Percentiles rank a stretch among this genome's conserved stretches.
Evolutionary conservation across 306 rosid species (phyloP).

Genomic region (Elaeagnus macrophylla): DNA sequence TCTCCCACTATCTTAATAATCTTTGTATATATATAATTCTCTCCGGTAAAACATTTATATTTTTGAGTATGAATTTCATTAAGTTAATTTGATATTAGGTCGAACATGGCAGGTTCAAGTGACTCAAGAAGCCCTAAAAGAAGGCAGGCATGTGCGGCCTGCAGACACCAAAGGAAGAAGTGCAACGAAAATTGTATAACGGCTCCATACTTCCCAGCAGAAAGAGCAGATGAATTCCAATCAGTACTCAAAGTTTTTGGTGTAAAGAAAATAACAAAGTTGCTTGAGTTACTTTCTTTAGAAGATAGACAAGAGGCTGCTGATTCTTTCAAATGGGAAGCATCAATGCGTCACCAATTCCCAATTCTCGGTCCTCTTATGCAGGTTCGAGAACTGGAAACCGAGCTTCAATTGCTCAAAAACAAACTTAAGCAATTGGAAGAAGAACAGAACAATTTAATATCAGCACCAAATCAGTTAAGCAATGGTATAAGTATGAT

Average conservation of each 20-base stretch:
- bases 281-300: neutral
- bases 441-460: no score
- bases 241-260: slow-evolving; percentile 13
- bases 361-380: slow-evolving; percentile 13
- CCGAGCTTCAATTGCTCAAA: neutral
- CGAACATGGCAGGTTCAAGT: neutral
- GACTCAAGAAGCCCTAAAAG: neutral
- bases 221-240: neutral
- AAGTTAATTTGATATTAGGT: neutral
- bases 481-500: no score
- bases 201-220: slow-evolving; percentile 16
- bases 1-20: no score
- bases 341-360: slow-evolving; percentile 7
- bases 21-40: no score
- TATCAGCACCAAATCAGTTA: no score
- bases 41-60: no score
- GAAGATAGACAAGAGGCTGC: neutral
- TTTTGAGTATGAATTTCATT: no score
- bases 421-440: no score
- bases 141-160: slow-evolving; percentile 14
- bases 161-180: slow-evolving; percentile 20
- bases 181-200: slow-evolving; percentile 12
- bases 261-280: slow-evolving; percentile 8
- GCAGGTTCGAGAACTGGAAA: neutral
- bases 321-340: slow-evolving; percentile 25